phyloP scores from a whole-genome alignment of 306 rosid genomes.

The Cicer yamashitae region DNA sequence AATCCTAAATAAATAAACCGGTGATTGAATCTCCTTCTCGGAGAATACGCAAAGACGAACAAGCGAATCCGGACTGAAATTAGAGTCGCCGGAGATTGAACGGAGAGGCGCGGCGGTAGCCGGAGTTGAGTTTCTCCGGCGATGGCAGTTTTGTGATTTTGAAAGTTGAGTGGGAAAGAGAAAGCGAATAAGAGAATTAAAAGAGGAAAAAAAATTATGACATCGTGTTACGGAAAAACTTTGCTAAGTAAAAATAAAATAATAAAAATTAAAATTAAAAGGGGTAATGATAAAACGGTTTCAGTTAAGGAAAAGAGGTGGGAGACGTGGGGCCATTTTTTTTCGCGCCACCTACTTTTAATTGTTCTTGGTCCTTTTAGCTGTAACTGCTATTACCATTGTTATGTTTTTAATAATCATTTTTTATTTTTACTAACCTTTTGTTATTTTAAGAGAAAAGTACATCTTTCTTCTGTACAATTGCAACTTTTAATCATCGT shows the following conservation, averaged over 20 bases:
- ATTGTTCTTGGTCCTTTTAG: not conserved
- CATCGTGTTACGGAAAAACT: slow-evolving; percentile 15
- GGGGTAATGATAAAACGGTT: slow-evolving; percentile 55
- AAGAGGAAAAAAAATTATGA: not conserved
- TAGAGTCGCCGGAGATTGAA: slow-evolving; percentile 10
- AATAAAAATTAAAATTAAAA: slow-evolving; percentile 12
- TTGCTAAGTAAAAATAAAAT: slow-evolving; percentile 2
- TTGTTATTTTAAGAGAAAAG: slow-evolving; percentile 24
- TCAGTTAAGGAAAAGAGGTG: slow-evolving; percentile 51
- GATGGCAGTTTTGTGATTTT: slow-evolving; percentile 42
- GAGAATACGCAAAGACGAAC: not conserved
- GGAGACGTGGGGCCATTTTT: slow-evolving; percentile 47
- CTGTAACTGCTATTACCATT: slow-evolving; percentile 30
- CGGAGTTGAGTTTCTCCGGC: slow-evolving; percentile 48
- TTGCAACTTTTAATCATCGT: slow-evolving; percentile 14
- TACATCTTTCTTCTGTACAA: not conserved
- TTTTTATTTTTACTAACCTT: slow-evolving; percentile 9
- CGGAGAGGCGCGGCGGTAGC: slow-evolving; percentile 21
- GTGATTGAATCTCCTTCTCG: slow-evolving; percentile 18
- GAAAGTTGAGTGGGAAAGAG: slow-evolving; percentile 29
- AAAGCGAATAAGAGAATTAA: slow-evolving; percentile 34
- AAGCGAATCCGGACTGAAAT: slow-evolving; percentile 31
- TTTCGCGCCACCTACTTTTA: slow-evolving; percentile 78
- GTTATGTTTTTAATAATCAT: not conserved
- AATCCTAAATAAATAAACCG: slow-evolving; percentile 21